phyloP scores from a whole-genome alignment of 2,329 filamentous ascomycete species.

The Camptophora hylomeconis region DNA sequence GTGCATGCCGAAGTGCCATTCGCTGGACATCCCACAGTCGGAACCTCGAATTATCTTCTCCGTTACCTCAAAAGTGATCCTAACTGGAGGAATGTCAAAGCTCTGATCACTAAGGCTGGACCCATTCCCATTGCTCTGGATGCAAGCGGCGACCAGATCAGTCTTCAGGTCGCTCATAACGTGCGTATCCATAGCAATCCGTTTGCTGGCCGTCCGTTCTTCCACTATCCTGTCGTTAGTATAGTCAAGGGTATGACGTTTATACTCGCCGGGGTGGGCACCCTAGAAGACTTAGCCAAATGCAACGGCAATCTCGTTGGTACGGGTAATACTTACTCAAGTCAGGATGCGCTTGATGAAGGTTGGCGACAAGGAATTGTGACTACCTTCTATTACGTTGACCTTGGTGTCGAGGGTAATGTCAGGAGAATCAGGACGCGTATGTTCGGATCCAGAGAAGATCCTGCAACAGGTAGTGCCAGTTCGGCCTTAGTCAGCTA shows the following conservation, averaged over 20 bases:
- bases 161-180: slow-evolving; percentile 23
- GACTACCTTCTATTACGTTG: slow-evolving; percentile 19
- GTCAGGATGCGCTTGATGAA: slow-evolving; percentile 20
- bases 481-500: slow-evolving; percentile 45
- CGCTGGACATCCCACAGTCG: slow-evolving; percentile 45
- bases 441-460: slow-evolving; percentile 27
- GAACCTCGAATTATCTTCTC: slow-evolving; percentile 37
- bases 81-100: slow-evolving; percentile 13
- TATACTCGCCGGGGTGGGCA: slow-evolving; percentile 48
- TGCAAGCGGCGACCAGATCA: slow-evolving; percentile 2
- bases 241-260: slow-evolving; percentile 39
- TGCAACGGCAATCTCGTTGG: slow-evolving; percentile 15
- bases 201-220: slow-evolving; percentile 10
- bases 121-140: slow-evolving; percentile 34
- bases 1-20: slow-evolving; percentile 39
- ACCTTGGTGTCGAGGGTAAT: slow-evolving; percentile 3
- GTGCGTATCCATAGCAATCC: slow-evolving; percentile 22
- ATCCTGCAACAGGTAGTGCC: slow-evolving; percentile 52
- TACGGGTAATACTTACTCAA: slow-evolving; percentile 18
- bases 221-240: slow-evolving; percentile 19
- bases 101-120: slow-evolving; percentile 44
- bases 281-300: slow-evolving; percentile 43
- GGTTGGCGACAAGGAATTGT: slow-evolving; percentile 22
- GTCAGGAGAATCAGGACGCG: slow-evolving; percentile 8
- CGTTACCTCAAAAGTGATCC: slow-evolving; percentile 2